A percentile compares a stretch with the other conserved stretches of the same genome.
These are phyloP conservation scores for Phylloporus rhodoxanthus DNA, from an alignment of 768 basidiomycete genomes.

Conservation along the genomic window DNA sequence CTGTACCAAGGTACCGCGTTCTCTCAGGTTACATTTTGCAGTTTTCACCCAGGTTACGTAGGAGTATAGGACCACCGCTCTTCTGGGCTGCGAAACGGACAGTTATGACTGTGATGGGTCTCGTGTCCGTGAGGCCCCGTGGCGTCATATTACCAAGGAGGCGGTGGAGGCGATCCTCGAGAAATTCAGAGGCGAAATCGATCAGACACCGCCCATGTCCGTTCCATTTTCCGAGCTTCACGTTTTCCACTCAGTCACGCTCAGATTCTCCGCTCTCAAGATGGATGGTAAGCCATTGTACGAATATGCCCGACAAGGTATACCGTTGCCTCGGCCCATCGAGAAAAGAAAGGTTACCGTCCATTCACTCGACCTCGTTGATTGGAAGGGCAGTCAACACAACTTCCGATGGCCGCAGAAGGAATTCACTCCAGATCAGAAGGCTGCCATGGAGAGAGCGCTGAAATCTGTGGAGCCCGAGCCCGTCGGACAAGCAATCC, in stretches of 20 bases:
- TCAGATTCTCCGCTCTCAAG: conserved; percentile 93
- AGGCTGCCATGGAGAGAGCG: conserved; percentile 60
- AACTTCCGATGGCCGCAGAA: conserved; percentile 71
- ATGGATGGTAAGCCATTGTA: conserved; percentile 97
- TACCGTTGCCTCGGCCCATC: conserved; percentile 91
- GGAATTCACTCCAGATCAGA: conserved; percentile 61
- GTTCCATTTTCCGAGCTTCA: conserved; percentile 13
- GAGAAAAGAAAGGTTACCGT: conserved; percentile 80
- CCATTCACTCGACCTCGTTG: conserved; percentile 69
- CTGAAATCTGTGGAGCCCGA: conserved; percentile 45
- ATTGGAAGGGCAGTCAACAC: conserved; percentile 78
- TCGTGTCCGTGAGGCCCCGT: conserved; percentile 68
- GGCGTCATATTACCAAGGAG: conserved; percentile 79
- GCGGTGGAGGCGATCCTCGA: conserved; percentile 62
- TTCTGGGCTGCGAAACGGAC: conserved; percentile 93
- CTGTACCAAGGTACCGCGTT: conserved; percentile 69
- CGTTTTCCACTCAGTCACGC: conserved; percentile 8
- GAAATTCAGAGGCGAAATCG: conserved; percentile 79
- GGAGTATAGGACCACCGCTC: conserved; percentile 89
- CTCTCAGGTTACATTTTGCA: conserved; percentile 2
- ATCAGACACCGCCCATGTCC: conserved; percentile 90
- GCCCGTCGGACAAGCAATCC: conserved; percentile 31
- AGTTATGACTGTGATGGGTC: conserved; percentile 89
- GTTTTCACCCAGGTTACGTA: conserved; percentile 29
- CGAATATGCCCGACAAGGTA: conserved; percentile 89